Evolutionary conservation across 257 asterid genomes (phyloP), one percentile per base, ranked within the genome.

Genomic region (Nicotiana tomentosiformis): DNA sequence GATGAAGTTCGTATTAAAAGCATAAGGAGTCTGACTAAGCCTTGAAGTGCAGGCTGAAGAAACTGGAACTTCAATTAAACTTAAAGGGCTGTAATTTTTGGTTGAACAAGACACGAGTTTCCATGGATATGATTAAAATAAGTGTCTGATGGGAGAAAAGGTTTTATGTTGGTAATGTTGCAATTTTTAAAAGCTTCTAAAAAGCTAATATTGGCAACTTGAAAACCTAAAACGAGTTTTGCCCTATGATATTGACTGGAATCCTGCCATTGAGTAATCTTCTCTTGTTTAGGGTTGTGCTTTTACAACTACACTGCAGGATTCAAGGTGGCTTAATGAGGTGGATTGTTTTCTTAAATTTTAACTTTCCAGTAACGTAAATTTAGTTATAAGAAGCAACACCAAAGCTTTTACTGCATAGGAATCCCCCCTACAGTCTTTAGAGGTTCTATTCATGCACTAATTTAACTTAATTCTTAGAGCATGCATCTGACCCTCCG

Each of bases 281-380:
- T 46, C 32, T 23, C 79, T 39, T 51, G 60, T 70, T 70, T 53
- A 46, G 26, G 60, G 61, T 70, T 72, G 37, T 72, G 79, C 79
- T 72, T 72, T 72, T 72, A 72, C 57, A 72, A 46, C 60, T 72
- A 46, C 14, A 43, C 55, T 46, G 39, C 79, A 46, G 79, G 79
- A 72, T 72, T 43, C 35, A 20, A 43, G 37, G 78, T 70, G 56
- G n/a, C 56, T 39, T 70, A 43, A n/a, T 20, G 58, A 20, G 58
- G 78, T 72, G 14, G 60, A 72, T 72, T 46, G 37, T 46, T 49
- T 46, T 72, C 61, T 23, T 12, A 46, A 46, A 39, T 56, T 39
- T 10, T 39, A 53, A 18, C 58, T n/a, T 37, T 72, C 39, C 61
- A 72, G 61, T 72, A 46, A 46, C 23, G 37, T 46, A 72, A 20